Conservation (phyloP, 1,284 basidiomycete genomes). For the Wallemia ichthyophaga region DNA sequence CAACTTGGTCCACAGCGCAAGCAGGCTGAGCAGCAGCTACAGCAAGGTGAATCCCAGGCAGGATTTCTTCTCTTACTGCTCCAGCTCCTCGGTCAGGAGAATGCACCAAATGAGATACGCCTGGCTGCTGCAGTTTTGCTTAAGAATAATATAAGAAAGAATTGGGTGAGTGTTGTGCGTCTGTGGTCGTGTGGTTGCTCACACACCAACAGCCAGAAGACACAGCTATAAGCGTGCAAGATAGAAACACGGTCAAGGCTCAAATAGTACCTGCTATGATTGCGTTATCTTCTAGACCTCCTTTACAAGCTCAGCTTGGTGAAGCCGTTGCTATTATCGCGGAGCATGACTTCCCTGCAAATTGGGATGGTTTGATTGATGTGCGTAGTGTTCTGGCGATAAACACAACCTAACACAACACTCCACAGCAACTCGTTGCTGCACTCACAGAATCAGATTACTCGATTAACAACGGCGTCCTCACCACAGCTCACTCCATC, state of each 20-base stretch:
- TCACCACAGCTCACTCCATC: conserved; percentile 84
- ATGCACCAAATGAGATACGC: conserved; percentile 23
- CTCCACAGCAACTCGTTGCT: conserved; percentile 40
- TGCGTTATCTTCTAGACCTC: conserved; percentile 27
- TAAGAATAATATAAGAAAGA: conserved; percentile 53
- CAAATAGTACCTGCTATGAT: conserved; percentile 59
- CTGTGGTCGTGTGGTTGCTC: background rate
- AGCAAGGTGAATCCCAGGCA: conserved; percentile 31
- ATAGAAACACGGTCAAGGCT: conserved; percentile 34
- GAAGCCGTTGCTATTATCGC: conserved; percentile 69
- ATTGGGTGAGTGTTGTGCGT: conserved; percentile 45
- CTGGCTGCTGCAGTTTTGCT: conserved; percentile 59
- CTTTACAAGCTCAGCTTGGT: conserved; percentile 40
- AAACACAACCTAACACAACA: background rate
- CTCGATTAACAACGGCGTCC: conserved; percentile 57
- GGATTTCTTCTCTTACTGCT: conserved; percentile 51
- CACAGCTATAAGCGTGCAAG: conserved; percentile 27
- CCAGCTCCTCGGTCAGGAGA: conserved; percentile 26
- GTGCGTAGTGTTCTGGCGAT: conserved; percentile 21
- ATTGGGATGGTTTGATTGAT: conserved; percentile 59
- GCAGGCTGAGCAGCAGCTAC: conserved; percentile 41
- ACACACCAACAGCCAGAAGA: conserved; percentile 24
- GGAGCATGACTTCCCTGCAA: conserved; percentile 50
- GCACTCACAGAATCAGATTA: conserved; percentile 50
- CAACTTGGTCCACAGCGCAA: background rate